Conservation (phyloP, 2,329 filamentous ascomycete genomes). For the Exserohilum turcica region DNA sequence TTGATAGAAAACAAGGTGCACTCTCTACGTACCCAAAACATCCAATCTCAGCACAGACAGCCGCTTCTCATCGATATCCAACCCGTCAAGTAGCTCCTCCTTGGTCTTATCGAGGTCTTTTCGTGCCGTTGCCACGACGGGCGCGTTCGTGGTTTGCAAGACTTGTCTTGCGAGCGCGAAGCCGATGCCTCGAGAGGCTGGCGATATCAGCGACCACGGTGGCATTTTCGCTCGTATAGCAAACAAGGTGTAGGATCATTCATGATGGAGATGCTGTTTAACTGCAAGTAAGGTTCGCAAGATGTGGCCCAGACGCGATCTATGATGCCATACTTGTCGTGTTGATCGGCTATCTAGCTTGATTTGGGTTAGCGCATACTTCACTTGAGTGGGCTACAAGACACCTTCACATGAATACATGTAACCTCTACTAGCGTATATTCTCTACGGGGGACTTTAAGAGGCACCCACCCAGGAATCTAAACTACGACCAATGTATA, state of each 20-base stretch:
- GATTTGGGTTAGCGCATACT: background rate
- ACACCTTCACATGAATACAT: background rate
- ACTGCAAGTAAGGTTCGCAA: conserved; percentile 5
- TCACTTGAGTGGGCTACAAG: background rate
- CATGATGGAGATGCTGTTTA: conserved; percentile 13
- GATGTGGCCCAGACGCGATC: conserved; percentile 27
- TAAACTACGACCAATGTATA: too few relatives aligned
- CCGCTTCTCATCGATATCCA: conserved; percentile 55
- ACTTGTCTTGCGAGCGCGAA: conserved; percentile 65
- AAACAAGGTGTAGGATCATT: background rate
- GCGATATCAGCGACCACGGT: conserved; percentile 60
- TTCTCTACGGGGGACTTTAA: too few relatives aligned
- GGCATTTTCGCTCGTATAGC: conserved; percentile 41
- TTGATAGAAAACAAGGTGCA: background rate
- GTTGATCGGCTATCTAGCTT: conserved; percentile 28
- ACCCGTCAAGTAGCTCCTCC: conserved; percentile 56
- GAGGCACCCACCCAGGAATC: too few relatives aligned
- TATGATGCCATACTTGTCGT: conserved; percentile 39
- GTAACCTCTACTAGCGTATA: too few relatives aligned
- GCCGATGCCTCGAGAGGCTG: conserved; percentile 67
- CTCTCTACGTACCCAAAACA: conserved; percentile 57
- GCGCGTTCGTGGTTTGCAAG: conserved; percentile 61
- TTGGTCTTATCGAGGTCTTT: conserved; percentile 58
- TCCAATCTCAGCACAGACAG: conserved; percentile 61
- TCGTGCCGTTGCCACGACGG: conserved; percentile 65